A percentile compares a stretch with the other conserved stretches of the same genome.
phyloP scores from a whole-genome alignment of 352 stramenopile species.

The Globisporangium echinulatum region DNA sequence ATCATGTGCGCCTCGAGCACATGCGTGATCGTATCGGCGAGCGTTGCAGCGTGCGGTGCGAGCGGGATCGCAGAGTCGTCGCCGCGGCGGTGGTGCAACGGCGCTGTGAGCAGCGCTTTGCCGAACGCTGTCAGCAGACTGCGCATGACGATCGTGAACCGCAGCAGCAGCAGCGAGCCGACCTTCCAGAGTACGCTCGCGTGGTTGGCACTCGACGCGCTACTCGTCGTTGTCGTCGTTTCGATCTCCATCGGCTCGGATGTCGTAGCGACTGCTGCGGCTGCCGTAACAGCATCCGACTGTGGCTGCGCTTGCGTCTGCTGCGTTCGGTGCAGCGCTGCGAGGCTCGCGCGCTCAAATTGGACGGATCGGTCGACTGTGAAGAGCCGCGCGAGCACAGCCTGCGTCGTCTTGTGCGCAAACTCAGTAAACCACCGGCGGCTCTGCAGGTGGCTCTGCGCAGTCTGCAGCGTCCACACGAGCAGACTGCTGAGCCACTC shows the following conservation, averaged over 20 bases:
- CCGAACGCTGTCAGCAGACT: constrained; percentile 54
- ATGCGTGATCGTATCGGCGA: constrained; percentile 38
- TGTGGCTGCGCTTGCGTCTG: background rate
- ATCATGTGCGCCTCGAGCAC: constrained; percentile 46
- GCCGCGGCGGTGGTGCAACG: constrained; percentile 56
- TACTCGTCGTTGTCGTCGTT: background rate
- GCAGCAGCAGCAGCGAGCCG: constrained; percentile 67
- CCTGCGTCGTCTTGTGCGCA: constrained; percentile 39
- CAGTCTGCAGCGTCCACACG: constrained; percentile 71
- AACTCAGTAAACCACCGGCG: constrained; percentile 79
- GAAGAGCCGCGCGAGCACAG: constrained; percentile 62
- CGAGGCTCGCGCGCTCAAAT: constrained; percentile 64
- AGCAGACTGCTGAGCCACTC: constrained; percentile 79
- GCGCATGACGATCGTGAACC: constrained; percentile 69
- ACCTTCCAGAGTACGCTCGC: constrained; percentile 68
- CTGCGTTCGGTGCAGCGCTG: constrained; percentile 39
- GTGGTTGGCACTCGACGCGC: background rate
- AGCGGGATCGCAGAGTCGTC: constrained; percentile 53
- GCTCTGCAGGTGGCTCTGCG: constrained; percentile 64
- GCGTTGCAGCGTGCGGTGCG: constrained; percentile 44
- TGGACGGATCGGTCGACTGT: constrained; percentile 62
- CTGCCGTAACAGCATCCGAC: too few species aligned
- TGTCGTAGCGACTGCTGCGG: constrained; percentile 1
- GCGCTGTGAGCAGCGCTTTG: constrained; percentile 58
- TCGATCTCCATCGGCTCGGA: constrained; percentile 8